These are phyloP conservation scores for Camelina sativa DNA, from an alignment of 345 rosid genomes.

Conservation along the genomic window DNA sequence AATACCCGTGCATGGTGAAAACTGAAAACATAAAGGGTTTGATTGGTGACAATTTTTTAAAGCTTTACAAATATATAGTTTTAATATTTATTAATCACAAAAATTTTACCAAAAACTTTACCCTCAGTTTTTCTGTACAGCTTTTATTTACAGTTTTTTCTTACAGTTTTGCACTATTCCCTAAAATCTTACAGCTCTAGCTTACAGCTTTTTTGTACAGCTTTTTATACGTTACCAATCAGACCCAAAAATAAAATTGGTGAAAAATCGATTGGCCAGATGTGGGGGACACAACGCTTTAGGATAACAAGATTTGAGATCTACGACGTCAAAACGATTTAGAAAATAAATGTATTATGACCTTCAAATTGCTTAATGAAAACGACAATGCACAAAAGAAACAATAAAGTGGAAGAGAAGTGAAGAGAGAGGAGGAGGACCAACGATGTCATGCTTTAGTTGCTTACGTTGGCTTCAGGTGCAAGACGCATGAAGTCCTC, in stretches of 20 bases:
- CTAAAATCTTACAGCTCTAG: no score
- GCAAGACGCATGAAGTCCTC: conserved; percentile 43
- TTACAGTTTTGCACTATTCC: no score
- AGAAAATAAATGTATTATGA: neutral
- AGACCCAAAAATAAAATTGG: neutral
- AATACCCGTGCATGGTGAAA: conserved; percentile 35
- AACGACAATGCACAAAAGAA: neutral
- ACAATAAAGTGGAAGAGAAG: conserved; percentile 10
- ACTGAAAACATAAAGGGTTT: neutral
- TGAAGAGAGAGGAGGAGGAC: neutral
- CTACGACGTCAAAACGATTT: conserved; percentile 17
- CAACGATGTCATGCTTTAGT: conserved; percentile 16
- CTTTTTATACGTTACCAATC: no score
- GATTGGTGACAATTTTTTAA: no score
- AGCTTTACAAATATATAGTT: no score
- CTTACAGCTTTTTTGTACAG: no score
- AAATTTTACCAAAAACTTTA: no score
- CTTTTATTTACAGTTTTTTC: no score
- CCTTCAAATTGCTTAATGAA: conserved; percentile 7
- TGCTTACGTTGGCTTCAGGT: conserved; percentile 38
- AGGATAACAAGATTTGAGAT: conserved; percentile 29
- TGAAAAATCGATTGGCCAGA: conserved; percentile 6
- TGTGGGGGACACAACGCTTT: neutral
- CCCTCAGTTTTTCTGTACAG: no score
- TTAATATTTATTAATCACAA: no score